Percentiles rank a stretch among this genome's conserved stretches.
Evolutionary conservation across 2,329 filamentous ascomycete species (phyloP).

Genomic region (Alternaria angustiovoidea): DNA sequence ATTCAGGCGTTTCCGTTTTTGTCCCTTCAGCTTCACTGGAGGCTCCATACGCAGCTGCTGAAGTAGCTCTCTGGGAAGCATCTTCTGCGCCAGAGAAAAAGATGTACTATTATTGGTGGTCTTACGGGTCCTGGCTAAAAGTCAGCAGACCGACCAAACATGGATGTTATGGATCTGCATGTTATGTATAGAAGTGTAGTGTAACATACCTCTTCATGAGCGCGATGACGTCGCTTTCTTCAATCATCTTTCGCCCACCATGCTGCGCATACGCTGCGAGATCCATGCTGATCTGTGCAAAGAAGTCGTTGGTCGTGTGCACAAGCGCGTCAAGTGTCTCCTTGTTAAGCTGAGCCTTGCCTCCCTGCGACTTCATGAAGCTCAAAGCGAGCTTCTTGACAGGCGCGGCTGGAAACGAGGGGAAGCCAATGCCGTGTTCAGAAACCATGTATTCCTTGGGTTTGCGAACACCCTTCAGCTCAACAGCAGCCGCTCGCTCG

Average conservation of each 20-base stretch:
- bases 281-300: constrained; percentile 85
- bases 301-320: constrained; percentile 89
- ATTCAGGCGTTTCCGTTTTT: constrained; percentile 54
- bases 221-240: constrained; percentile 82
- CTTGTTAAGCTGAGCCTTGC: constrained; percentile 73
- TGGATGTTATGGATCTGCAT: constrained; percentile 11
- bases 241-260: constrained; percentile 82
- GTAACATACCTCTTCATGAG: constrained; percentile 79
- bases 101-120: constrained; percentile 74
- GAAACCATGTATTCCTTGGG: constrained; percentile 68
- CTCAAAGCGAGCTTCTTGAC: constrained; percentile 76
- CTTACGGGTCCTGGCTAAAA: constrained; percentile 61
- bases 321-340: constrained; percentile 78
- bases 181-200: constrained; percentile 27
- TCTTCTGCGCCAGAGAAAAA: constrained; percentile 84
- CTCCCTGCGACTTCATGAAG: constrained; percentile 72
- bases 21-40: constrained; percentile 56
- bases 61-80: constrained; percentile 82
- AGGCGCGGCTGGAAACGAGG: constrained; percentile 74
- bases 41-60: constrained; percentile 77
- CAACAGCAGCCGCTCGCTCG: constrained; percentile 23
- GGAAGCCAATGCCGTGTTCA: constrained; percentile 76
- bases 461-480: constrained; percentile 37
- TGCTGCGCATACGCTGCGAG: constrained; percentile 81
- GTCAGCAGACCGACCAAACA: constrained; percentile 11